Evolutionary conservation across 352 stramenopile species (phyloP).

Genomic region (Globisporangium splendens): DNA sequence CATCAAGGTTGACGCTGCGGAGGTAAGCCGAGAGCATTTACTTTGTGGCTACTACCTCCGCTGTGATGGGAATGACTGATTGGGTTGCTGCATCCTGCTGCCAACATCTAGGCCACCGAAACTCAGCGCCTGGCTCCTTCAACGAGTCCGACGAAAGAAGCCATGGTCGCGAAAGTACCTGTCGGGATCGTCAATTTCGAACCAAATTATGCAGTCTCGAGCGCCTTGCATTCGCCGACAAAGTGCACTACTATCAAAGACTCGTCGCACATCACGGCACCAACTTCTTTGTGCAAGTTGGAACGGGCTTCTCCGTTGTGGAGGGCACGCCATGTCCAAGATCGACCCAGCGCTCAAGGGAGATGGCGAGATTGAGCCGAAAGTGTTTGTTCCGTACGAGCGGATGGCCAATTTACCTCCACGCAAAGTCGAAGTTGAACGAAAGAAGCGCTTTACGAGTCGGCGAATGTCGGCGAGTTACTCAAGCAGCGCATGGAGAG

Average conservation of each 20-base stretch:
- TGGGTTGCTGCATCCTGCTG: background rate
- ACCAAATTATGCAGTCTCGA: constrained; percentile 24
- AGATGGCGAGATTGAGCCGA: constrained; percentile 63
- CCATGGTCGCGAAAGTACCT: constrained; percentile 15
- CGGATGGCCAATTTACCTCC: constrained; percentile 47
- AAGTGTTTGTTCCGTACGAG: constrained; percentile 70
- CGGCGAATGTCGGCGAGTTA: constrained; percentile 39
- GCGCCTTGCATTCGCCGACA: constrained; percentile 21
- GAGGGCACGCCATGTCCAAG: constrained; percentile 30
- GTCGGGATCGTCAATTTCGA: constrained; percentile 62
- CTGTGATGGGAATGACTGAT: background rate
- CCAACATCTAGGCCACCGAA: constrained; percentile 2
- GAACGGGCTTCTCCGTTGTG: constrained; percentile 42
- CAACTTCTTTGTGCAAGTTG: constrained; percentile 31
- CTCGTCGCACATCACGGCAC: constrained; percentile 36
- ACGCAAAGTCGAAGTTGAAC: constrained; percentile 66
- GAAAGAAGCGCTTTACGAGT: constrained; percentile 61
- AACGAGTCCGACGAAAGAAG: constrained; percentile 52
- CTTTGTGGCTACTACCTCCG: background rate
- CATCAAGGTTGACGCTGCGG: background rate
- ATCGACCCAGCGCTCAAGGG: constrained; percentile 41
- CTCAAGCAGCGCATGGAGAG: constrained; percentile 38
- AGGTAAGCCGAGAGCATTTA: background rate
- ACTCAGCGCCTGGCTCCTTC: constrained; percentile 39
- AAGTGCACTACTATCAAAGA: constrained; percentile 27